A percentile compares a stretch with the other conserved stretches of the same genome.
Evolutionary conservation across 2,329 filamentous ascomycete species (phyloP).

Genomic region (Sarocladiaceae sp.): DNA sequence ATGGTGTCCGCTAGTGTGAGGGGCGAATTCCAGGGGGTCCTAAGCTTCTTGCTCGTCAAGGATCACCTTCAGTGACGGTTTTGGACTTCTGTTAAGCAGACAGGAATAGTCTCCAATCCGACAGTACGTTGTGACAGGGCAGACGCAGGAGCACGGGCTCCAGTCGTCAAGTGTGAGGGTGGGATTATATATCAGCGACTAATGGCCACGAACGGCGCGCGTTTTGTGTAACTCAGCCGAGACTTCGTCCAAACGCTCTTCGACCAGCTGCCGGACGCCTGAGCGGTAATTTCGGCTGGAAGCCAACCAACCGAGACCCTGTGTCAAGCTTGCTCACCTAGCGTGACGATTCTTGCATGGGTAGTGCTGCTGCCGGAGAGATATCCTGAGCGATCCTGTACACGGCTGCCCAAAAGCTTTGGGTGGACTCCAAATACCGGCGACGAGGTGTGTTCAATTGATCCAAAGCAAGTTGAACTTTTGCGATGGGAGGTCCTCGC

Average conservation of each 20-base stretch:
- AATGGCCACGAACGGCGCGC: not conserved
- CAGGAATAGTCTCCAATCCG: not conserved
- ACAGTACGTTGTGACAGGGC: not conserved
- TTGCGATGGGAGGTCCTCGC: no score
- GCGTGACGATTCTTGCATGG: no score
- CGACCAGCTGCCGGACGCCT: not conserved
- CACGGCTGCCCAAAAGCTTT: no score
- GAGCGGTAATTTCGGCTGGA: not conserved
- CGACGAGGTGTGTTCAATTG: no score
- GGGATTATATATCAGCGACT: constrained; percentile 8
- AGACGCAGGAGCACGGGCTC: constrained; percentile 2
- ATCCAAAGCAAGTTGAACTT: no score
- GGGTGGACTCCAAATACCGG: no score
- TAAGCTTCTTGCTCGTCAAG: no score
- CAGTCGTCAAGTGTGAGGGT: not conserved
- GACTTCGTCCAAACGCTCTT: not conserved
- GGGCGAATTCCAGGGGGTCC: no score
- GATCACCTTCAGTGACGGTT: no score
- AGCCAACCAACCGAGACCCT: not conserved
- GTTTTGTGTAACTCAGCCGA: constrained; percentile 6
- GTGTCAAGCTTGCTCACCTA: not conserved
- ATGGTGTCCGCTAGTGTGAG: no score
- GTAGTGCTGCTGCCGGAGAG: no score
- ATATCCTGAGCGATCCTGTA: no score
- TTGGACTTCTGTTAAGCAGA: not conserved